These are phyloP conservation scores for Auricularia cornea DNA, from an alignment of 768 basidiomycete genomes.

Conservation along the genomic window DNA sequence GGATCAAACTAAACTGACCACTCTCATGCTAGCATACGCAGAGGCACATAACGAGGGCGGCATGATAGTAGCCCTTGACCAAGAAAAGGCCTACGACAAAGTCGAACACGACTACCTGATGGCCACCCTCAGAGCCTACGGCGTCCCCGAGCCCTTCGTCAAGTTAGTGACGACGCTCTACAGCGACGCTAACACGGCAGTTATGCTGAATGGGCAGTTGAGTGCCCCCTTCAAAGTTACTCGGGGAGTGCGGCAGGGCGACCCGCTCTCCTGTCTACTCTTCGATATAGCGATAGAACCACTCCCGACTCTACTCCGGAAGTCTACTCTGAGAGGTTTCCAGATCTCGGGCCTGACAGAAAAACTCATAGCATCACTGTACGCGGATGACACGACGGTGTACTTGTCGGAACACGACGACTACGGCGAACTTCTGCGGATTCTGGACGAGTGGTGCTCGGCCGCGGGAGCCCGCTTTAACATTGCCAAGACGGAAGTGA, in stretches of 20 bases:
- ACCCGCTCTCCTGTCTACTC: slow-evolving; percentile 31
- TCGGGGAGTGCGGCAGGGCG: slow-evolving; percentile 30
- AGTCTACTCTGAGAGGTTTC: slow-evolving; percentile 15
- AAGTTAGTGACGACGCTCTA: slow-evolving; percentile 24
- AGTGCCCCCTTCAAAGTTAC: slow-evolving; percentile 18
- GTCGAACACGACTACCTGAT: slow-evolving; percentile 13
- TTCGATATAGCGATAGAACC: slow-evolving; percentile 36
- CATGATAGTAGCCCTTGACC: slow-evolving; percentile 10
- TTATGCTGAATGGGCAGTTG: slow-evolving; percentile 26
- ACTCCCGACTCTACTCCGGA: slow-evolving; percentile 24
- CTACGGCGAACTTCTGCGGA: slow-evolving; percentile 13
- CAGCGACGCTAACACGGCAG: slow-evolving; percentile 15
- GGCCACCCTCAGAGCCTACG: slow-evolving; percentile 1
- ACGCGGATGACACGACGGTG: slow-evolving; percentile 35
- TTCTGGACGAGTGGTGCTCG: slow-evolving; percentile 33
- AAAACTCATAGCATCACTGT: slow-evolving; percentile 25
- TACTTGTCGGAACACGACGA: slow-evolving; percentile 25
- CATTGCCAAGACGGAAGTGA: slow-evolving; percentile 29
- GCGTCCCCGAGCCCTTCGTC: slow-evolving; percentile 11
- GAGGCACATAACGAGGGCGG: slow-evolving; percentile 10
- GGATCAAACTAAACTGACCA: slow-evolving; percentile 23
- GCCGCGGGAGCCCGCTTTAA: slow-evolving; percentile 37
- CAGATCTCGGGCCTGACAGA: slow-evolving; percentile 8
- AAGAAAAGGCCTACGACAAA: slow-evolving; percentile 16
- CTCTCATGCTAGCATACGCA: slow-evolving; percentile 10